A percentile compares a stretch with the other conserved stretches of the same genome.
phyloP scores from a whole-genome alignment of 805 yeast species.

The Candida germanica region DNA sequence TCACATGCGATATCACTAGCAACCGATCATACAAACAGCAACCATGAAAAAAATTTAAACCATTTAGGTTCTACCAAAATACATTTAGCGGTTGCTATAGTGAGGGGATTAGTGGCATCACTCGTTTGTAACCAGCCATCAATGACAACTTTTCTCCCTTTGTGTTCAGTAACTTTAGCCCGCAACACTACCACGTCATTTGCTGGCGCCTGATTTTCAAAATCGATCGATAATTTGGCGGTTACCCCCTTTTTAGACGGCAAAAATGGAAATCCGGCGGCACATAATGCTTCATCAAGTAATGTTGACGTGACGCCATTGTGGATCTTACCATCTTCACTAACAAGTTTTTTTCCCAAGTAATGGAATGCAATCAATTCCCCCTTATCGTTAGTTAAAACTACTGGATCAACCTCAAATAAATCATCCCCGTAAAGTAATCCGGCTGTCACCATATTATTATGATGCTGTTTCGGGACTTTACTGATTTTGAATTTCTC shows the following conservation, averaged over 20 bases:
- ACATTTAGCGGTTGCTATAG: constrained; percentile 63
- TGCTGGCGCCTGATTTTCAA: constrained; percentile 60
- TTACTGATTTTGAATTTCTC: constrained; percentile 15
- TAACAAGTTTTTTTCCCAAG: constrained; percentile 62
- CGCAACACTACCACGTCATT: constrained; percentile 61
- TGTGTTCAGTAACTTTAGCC: constrained; percentile 61
- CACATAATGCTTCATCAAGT: constrained; percentile 80
- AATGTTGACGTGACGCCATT: constrained; percentile 78
- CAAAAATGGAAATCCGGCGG: constrained; percentile 77
- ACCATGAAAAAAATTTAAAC: constrained; percentile 67
- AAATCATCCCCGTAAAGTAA: constrained; percentile 64
- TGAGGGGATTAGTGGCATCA: constrained; percentile 22
- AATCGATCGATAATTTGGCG: constrained; percentile 67
- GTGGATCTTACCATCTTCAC: constrained; percentile 72
- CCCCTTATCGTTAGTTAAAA: constrained; percentile 52
- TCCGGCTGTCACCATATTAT: constrained; percentile 70
- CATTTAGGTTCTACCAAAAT: constrained; percentile 83
- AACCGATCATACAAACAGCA: constrained; percentile 12
- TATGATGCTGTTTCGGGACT: constrained; percentile 57
- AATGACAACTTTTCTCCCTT: constrained; percentile 82
- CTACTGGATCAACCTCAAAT: constrained; percentile 73
- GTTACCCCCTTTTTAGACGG: constrained; percentile 89
- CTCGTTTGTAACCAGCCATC: constrained; percentile 62
- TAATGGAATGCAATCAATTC: constrained; percentile 66
- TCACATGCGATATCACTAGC: too few species aligned